These are phyloP conservation scores for Dendrobium catenatum DNA, from an alignment of 106 monocot species.

Conservation along the genomic window DNA sequence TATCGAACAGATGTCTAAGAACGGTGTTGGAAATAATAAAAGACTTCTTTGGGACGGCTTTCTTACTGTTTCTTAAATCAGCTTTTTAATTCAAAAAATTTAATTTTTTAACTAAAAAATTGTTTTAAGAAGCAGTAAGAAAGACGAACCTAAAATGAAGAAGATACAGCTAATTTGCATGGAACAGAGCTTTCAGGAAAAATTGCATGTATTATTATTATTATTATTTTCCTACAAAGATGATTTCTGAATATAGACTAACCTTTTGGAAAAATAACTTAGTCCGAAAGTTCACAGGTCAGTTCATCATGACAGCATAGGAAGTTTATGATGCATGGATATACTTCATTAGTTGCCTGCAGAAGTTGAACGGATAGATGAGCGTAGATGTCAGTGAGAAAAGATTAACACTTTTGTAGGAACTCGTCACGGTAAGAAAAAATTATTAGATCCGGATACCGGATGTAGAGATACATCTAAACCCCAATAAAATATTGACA, in stretches of 20 bases:
- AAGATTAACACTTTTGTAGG: neutral
- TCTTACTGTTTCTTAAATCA: no score
- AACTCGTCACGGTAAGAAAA: neutral
- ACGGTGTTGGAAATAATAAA: no score
- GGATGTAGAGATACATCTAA: no score
- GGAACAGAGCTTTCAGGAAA: no score
- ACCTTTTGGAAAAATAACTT: neutral
- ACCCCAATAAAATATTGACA: no score
- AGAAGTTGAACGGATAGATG: constrained; percentile 4
- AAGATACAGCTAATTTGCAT: neutral
- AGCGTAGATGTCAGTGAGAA: neutral
- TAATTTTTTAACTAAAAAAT: no score
- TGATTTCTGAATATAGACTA: neutral
- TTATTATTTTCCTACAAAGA: neutral
- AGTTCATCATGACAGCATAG: constrained; percentile 37
- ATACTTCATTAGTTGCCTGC: constrained; percentile 62
- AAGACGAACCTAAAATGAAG: neutral
- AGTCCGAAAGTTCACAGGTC: neutral
- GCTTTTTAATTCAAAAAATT: no score
- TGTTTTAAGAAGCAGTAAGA: no score
- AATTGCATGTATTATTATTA: no score
- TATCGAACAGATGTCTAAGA: no score
- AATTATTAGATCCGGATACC: no score
- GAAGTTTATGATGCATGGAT: constrained; percentile 68
- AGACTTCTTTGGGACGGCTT: no score